Evolutionary conservation across 495 filamentous ascomycete genomes (phyloP).

Genomic region (Tuber indicum): DNA sequence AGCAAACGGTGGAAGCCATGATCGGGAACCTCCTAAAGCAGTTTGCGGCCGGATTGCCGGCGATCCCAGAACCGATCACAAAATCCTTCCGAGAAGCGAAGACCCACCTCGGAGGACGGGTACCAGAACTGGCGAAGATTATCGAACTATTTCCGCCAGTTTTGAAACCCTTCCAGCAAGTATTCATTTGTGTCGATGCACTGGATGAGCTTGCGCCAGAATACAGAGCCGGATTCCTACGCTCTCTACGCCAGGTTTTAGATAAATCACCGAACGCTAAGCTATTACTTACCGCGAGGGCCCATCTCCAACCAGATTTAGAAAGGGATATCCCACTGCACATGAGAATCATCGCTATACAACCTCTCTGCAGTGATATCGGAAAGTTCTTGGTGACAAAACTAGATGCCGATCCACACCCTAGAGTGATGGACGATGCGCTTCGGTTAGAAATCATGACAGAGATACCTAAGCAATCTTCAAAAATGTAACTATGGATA

Average conservation of each 20-base stretch:
- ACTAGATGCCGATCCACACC: background rate
- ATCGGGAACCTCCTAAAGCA: background rate
- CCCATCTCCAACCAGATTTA: background rate
- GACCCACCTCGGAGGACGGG: background rate
- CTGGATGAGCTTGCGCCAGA: background rate
- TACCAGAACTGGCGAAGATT: background rate
- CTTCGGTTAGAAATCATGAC: background rate
- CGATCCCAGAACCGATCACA: background rate
- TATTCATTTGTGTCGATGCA: background rate
- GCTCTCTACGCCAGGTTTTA: background rate
- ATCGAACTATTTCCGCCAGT: background rate
- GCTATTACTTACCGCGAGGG: background rate
- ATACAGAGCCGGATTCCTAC: background rate
- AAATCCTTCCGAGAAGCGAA: background rate
- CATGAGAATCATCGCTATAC: background rate
- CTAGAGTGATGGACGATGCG: background rate
- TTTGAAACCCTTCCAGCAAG: background rate
- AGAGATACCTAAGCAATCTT: background rate
- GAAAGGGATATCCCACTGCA: background rate
- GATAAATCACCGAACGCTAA: background rate
- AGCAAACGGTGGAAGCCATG: background rate
- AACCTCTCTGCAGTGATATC: background rate
- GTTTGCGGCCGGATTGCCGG: background rate
- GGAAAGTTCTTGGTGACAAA: background rate
- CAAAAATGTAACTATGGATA: background rate